Evolutionary conservation across 257 asterid species (phyloP), one percentile per base, ranked within the genome.

Genomic region (Salvia hispanica): DNA sequence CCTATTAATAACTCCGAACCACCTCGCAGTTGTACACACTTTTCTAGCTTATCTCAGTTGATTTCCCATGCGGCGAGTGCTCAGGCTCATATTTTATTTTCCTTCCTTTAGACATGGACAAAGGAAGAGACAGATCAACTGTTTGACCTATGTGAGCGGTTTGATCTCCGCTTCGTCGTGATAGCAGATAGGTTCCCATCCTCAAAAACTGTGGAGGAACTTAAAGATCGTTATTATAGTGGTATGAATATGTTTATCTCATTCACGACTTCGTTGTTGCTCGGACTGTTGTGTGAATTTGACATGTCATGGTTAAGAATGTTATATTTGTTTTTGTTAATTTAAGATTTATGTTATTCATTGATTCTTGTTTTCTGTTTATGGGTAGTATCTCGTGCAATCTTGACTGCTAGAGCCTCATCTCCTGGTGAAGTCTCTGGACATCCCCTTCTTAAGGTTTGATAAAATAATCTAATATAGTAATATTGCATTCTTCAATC

Each of bases 51-150:
- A 53, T 52, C 9, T 53, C 70, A 25, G 56, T 60, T 64, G 11
- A 66, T 68, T 72, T 72, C 43, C n/a, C 53, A 53, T n/a, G 72
- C 16, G 15, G 42, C 64, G 72, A 57, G 31, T 56, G 48, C 64
- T 53, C 15, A 54, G 67, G 72, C 64, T 62, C 66, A 51, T 64
- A 66, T 45, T 55, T 70, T 45, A 72, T 28, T 74, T 33, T 58
- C 64, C 53, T 78, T 42, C 56, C 56, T 21, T 64, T 76, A 94
- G 99, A 77, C 59, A 58, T 94, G 99, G 99, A 91, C 99, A 60
- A 94, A 88, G 88, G 96, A 87, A 77, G 99, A 91, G 83, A 94
- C 99, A 1, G 96, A 88, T 80, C 77, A 82, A 70, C 76, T 94
- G 78, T 94, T 94, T 81, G 97, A 85, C 53, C 66, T 91, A 79